These are phyloP conservation scores for Basidiobolus meristosporus DNA, from an alignment of 371 early-diverging fungal species.

Conservation along the genomic window DNA sequence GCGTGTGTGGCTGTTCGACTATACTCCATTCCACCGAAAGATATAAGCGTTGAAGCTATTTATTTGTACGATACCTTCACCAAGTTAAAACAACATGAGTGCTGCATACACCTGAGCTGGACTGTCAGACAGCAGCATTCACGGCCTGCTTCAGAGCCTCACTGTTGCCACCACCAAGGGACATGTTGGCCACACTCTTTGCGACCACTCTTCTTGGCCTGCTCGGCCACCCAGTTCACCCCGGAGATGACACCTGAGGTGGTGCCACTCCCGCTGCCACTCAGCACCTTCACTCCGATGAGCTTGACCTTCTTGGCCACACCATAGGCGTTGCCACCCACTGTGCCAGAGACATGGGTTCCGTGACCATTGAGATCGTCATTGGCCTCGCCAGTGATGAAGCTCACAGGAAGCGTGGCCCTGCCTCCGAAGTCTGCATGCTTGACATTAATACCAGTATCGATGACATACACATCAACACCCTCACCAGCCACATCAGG, in stretches of 20 bases:
- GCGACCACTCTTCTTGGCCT: too few relatives aligned
- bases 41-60: too few relatives aligned
- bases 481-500: too few relatives aligned
- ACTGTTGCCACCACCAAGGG: constrained; percentile 6
- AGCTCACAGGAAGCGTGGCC: constrained; percentile 43
- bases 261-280: constrained; percentile 19
- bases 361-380: constrained; percentile 22
- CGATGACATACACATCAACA: too few relatives aligned
- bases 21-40: too few relatives aligned
- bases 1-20: too few relatives aligned
- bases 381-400: constrained; percentile 19
- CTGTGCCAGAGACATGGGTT: constrained; percentile 36
- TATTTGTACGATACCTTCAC: too few relatives aligned
- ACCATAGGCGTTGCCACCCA: constrained; percentile 25
- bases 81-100: too few relatives aligned
- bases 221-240: too few relatives aligned
- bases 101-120: constrained; percentile 19
- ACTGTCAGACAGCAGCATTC: constrained; percentile 1
- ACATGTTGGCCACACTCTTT: too few relatives aligned
- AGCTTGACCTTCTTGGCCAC: constrained; percentile 27
- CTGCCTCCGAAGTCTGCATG: constrained; percentile 61
- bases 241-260: too few relatives aligned
- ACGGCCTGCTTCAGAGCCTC: constrained; percentile 2
- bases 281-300: constrained; percentile 12
- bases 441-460: too few relatives aligned